Percentiles rank a stretch among this genome's conserved stretches.
Evolutionary conservation across 345 rosid genomes (phyloP).

Genomic region (Gossypium longicalyx): DNA sequence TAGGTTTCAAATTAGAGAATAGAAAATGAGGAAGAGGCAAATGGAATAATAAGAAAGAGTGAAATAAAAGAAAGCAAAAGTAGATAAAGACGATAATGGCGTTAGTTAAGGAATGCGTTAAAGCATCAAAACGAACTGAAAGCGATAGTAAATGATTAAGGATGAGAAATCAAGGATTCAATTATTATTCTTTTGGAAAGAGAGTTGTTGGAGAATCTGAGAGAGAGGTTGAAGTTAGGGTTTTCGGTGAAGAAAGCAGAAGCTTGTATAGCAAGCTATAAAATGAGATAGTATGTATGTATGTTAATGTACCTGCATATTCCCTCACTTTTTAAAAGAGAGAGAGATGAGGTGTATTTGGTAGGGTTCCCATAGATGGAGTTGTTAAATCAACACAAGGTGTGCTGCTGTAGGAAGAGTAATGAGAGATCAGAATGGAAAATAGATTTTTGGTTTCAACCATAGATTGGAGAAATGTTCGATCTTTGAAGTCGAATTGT

Average conservation of each 20-base stretch:
- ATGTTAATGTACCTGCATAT: not conserved
- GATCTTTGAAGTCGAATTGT: too few relatives aligned
- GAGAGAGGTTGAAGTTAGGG: not conserved
- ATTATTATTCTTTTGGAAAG: not conserved
- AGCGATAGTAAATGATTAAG: not conserved
- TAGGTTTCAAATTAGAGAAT: not conserved
- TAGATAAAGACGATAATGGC: not conserved
- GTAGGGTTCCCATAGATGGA: too few relatives aligned
- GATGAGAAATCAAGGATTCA: not conserved
- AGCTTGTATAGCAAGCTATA: not conserved
- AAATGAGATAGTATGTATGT: not conserved
- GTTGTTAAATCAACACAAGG: too few relatives aligned
- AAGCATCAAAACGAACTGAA: conserved; percentile 10
- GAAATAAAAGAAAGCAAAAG: not conserved
- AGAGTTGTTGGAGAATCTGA: conserved; percentile 4
- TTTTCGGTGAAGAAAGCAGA: not conserved
- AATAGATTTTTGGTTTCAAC: too few relatives aligned
- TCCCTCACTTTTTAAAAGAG: not conserved
- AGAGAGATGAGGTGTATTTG: not conserved
- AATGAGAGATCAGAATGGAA: too few relatives aligned
- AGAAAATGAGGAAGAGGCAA: not conserved
- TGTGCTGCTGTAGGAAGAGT: too few relatives aligned
- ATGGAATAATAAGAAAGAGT: not conserved
- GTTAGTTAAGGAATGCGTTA: conserved; percentile 1
- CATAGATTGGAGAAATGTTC: too few relatives aligned